Conservation (phyloP, 768 basidiomycete genomes). For the Lentinula detonsa region DNA sequence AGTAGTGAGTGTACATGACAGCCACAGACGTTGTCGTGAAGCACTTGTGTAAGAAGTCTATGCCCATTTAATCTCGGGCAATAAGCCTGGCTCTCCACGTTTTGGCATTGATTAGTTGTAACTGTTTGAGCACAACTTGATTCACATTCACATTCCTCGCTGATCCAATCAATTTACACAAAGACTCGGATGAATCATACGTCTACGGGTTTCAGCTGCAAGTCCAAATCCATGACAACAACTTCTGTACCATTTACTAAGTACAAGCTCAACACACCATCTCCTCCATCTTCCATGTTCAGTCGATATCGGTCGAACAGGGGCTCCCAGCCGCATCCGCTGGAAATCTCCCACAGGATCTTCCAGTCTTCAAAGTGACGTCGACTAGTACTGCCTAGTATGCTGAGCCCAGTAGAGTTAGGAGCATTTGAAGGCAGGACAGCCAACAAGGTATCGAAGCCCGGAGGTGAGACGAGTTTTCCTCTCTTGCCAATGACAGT, state of each 20-base stretch:
- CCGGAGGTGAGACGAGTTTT: constrained; percentile 19
- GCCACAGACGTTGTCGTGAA: no score
- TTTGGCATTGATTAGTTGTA: no score
- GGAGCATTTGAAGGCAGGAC: constrained; percentile 27
- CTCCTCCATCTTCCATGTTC: constrained; percentile 8
- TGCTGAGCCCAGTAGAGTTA: constrained; percentile 24
- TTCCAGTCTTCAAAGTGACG: constrained; percentile 27
- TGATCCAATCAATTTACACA: no score
- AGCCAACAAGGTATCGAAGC: constrained; percentile 15
- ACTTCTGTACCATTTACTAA: constrained; percentile 21
- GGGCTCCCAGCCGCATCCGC: constrained; percentile 26
- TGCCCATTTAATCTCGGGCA: no score
- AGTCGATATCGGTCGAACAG: constrained; percentile 25
- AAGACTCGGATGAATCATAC: background rate
- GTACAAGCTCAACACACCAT: constrained; percentile 26
- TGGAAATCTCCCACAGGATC: constrained; percentile 21
- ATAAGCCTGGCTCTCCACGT: no score
- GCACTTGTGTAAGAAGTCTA: no score
- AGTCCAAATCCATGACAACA: constrained; percentile 5
- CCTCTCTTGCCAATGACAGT: constrained; percentile 32
- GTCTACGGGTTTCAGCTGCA: background rate
- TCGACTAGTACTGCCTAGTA: constrained; percentile 21
- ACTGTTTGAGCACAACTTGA: no score
- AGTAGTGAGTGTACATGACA: no score
- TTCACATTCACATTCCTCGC: no score